Conservation (phyloP, 2,329 filamentous ascomycete genomes). For the Colletotrichum tamarilloi region DNA sequence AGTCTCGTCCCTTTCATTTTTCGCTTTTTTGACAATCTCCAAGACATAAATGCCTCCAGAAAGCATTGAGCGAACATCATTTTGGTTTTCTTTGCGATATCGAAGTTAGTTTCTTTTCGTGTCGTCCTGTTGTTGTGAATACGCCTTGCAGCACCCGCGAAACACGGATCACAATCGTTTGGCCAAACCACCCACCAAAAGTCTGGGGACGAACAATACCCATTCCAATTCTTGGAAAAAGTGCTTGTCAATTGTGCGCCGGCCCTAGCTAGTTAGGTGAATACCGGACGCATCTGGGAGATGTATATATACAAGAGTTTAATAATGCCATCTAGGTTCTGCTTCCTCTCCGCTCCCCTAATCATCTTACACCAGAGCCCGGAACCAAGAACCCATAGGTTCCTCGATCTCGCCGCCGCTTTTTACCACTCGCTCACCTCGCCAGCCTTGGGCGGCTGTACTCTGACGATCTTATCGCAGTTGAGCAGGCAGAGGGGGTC, state of each 20-base stretch:
- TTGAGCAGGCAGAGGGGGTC: slow-evolving; percentile 80
- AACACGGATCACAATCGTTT: background rate
- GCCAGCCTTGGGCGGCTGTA: slow-evolving; percentile 64
- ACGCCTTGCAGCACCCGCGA: background rate
- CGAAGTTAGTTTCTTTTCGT: background rate
- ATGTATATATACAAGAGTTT: background rate
- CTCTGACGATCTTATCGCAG: slow-evolving; percentile 75
- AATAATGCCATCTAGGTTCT: background rate
- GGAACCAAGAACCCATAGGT: background rate
- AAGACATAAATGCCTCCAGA: no score
- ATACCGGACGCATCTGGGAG: background rate
- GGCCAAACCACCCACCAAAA: no score
- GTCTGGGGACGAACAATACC: background rate
- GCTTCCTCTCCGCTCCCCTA: background rate
- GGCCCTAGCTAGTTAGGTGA: background rate
- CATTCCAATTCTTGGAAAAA: background rate
- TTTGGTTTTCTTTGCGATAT: background rate
- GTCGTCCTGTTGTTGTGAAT: background rate
- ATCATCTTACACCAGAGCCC: slow-evolving; percentile 15
- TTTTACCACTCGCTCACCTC: slow-evolving; percentile 59
- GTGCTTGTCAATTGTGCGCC: background rate
- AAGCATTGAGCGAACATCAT: background rate
- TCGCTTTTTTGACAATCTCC: background rate
- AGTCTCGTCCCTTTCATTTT: slow-evolving; percentile 34
- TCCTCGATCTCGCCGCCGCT: background rate